phyloP scores from a whole-genome alignment of 345 rosid species.

The Eucalyptus curtisii region DNA sequence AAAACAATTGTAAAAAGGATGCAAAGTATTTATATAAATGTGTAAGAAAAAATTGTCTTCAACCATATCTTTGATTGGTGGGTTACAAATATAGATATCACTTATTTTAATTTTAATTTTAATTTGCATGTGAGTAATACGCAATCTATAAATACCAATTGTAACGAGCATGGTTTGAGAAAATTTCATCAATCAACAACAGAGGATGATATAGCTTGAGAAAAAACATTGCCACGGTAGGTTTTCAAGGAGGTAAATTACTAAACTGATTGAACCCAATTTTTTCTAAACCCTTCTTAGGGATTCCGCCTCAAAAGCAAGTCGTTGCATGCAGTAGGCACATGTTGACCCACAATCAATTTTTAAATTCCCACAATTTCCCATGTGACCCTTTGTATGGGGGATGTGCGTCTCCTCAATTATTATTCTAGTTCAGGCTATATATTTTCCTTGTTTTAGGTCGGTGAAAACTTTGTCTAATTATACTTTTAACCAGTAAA shows the following conservation, averaged over 20 bases:
- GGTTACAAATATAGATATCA: background rate
- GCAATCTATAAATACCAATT: background rate
- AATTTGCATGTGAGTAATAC: background rate
- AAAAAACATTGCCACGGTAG: background rate
- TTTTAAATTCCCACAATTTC: too few relatives aligned
- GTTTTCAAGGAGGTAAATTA: background rate
- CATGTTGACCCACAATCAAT: background rate
- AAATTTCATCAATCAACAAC: background rate
- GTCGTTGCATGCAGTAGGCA: background rate
- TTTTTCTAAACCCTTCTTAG: background rate
- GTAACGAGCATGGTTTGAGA: background rate
- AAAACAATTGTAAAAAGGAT: background rate
- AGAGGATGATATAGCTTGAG: background rate
- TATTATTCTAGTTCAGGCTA: background rate
- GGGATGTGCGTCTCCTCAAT: background rate
- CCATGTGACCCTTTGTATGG: background rate
- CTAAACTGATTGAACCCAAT: background rate
- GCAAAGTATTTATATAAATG: background rate
- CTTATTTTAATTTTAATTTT: background rate
- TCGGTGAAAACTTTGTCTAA: background rate
- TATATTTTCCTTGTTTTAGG: fast-evolving
- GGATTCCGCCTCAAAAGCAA: background rate
- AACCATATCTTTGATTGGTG: background rate
- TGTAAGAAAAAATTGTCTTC: fast-evolving
- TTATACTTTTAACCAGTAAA: background rate